Percentiles rank a stretch among this genome's conserved stretches.
Evolutionary conservation across 108 stramenopile genomes (phyloP).

Genomic region (Pseudonitzschia multiseries): DNA sequence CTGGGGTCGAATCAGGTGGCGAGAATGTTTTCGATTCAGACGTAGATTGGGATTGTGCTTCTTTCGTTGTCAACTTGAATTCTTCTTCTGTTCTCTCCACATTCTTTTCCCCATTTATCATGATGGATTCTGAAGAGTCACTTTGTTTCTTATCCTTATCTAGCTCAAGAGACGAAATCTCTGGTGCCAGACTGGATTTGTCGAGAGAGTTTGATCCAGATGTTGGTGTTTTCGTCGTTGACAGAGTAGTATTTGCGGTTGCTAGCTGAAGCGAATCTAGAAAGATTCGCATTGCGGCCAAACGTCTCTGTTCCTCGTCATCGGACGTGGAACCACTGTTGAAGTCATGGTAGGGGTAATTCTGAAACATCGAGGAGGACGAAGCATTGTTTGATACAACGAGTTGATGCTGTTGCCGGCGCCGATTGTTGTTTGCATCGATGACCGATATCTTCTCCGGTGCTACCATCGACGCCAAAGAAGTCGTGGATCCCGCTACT

Average conservation of each 20-base stretch:
- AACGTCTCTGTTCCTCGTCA: not conserved
- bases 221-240: not conserved
- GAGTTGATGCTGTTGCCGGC: not conserved
- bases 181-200: not conserved
- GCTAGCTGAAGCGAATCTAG: constrained; percentile 21
- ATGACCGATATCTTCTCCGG: not conserved
- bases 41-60: not conserved
- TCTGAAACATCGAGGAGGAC: not conserved
- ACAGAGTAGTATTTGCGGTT: constrained; percentile 10
- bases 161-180: not conserved
- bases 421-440: not conserved
- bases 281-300: constrained; percentile 24
- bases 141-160: too few species aligned
- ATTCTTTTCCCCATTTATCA: not conserved
- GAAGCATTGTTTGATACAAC: not conserved
- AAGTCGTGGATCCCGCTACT: constrained; percentile 3
- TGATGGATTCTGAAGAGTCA: not conserved
- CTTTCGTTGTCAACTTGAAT: not conserved
- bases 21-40: not conserved
- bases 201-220: not conserved
- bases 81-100: not conserved
- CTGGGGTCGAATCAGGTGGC: not conserved
- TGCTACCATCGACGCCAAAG: constrained; percentile 43
- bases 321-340: not conserved
- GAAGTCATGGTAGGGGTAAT: too few species aligned